Evolutionary conservation across 164 flowering plant species (phyloP).

Genomic region (Magnolia officinalis): DNA sequence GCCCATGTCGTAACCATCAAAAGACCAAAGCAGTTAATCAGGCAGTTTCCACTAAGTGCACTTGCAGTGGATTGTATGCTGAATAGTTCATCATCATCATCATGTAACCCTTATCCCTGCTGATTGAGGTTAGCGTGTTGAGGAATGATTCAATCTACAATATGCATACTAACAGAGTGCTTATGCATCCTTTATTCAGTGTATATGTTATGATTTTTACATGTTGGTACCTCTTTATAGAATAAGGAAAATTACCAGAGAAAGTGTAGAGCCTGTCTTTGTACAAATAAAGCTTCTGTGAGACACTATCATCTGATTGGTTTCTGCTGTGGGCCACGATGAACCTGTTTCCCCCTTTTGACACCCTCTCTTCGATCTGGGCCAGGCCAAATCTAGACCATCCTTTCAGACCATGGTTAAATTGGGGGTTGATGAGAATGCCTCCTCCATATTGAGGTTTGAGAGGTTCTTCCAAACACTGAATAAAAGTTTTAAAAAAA

Average conservation of each 20-base stretch:
- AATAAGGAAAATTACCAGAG: slow-evolving; percentile 62
- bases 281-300: slow-evolving; percentile 49
- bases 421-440: slow-evolving; percentile 59
- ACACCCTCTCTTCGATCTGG: slow-evolving; percentile 29
- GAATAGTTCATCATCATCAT: too few species aligned
- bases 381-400: slow-evolving; percentile 58
- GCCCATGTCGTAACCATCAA: too few species aligned
- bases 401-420: slow-evolving; percentile 48
- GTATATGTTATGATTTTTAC: too few species aligned
- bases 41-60: too few species aligned
- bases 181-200: too few species aligned
- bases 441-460: slow-evolving; percentile 84
- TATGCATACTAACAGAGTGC: too few species aligned
- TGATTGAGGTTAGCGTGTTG: too few species aligned
- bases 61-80: too few species aligned
- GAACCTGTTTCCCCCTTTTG: slow-evolving; percentile 44
- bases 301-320: slow-evolving; percentile 41
- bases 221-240: too few species aligned
- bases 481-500: slow-evolving; percentile 11
- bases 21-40: too few species aligned
- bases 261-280: slow-evolving; percentile 52
- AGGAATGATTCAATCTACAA: too few species aligned
- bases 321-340: slow-evolving; percentile 52
- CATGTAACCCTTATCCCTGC: too few species aligned
- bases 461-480: slow-evolving; percentile 65